Evolutionary conservation across 2,329 filamentous ascomycete genomes (phyloP).

Genomic region (Aspergillus vadensis): DNA sequence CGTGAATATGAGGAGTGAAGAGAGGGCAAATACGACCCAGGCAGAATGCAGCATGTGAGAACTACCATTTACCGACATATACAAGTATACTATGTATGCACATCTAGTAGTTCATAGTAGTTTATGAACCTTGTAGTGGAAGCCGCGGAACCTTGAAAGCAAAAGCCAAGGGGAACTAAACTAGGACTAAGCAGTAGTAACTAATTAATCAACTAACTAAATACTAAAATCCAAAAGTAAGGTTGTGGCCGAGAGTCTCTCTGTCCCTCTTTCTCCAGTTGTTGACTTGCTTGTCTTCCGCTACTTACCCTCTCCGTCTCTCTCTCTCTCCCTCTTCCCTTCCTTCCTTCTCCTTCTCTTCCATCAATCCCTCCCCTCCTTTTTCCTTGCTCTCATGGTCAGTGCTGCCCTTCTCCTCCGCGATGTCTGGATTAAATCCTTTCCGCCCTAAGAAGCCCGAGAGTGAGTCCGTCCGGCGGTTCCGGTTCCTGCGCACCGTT

Average conservation of each 20-base stretch:
- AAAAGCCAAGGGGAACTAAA: not conserved
- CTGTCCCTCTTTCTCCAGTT: conserved; percentile 1
- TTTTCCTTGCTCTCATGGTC: conserved; percentile 34
- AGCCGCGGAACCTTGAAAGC: not conserved
- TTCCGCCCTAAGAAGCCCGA: conserved; percentile 49
- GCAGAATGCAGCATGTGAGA: not conserved
- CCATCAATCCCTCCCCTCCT: conserved; percentile 9
- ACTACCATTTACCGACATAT: not conserved
- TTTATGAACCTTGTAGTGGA: not conserved
- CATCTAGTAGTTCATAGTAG: too few relatives aligned
- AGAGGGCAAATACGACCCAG: not conserved
- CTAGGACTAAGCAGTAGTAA: too few relatives aligned
- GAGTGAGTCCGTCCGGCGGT: conserved; percentile 31
- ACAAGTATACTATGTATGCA: too few relatives aligned
- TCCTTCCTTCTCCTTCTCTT: conserved; percentile 17
- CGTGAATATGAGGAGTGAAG: not conserved
- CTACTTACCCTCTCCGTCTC: not conserved
- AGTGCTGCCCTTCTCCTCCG: conserved; percentile 29
- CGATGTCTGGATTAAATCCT: conserved; percentile 54
- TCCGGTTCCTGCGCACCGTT: conserved; percentile 13
- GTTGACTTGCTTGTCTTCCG: conserved; percentile 7
- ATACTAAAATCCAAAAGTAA: too few relatives aligned
- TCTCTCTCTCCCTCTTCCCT: conserved; percentile 10
- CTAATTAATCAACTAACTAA: too few relatives aligned
- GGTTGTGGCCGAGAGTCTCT: conserved; percentile 6